Base-by-base conservation (phyloP, 108 stramenopile genomes). In the Discostella stelligeroides region DNA sequence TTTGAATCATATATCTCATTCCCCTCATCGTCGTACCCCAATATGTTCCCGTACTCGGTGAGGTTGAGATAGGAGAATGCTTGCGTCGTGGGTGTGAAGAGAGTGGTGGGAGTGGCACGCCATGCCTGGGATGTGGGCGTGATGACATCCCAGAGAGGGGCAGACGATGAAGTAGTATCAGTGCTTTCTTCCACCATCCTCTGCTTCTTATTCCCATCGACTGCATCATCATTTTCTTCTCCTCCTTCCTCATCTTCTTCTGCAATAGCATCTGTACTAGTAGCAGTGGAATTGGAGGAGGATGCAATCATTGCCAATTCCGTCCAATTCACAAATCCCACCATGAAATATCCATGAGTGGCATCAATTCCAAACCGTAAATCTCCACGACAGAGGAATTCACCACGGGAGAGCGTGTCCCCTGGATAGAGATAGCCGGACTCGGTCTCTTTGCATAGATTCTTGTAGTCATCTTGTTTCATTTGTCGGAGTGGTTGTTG, bases 1-100 rank as follows among this genome's bases (percentile, higher is more conserved):
- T 80, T 73, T 30, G 72, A 73, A 63, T 80, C 79, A 46, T 73
- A 80, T 23, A 80, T 73, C 15, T 67, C 62, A 18, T 21, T 5
- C 0, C 54, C 71, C 0, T 37, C 14, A 15, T 23, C 34, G 54
- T 80, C 79, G 56, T 68, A 72, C 20, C 79, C 79, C 59, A 80
- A 23, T 1, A 80, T 38, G 30, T 64, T 80, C 10, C 79, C 79
- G 17, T 41, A 38, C 1, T 28, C 21, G 20, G 72, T 56, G 7
- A 80, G 51, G 17, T 14, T 20, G 1, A 80, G 9, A 30, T 59
- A 43, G 15, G 15, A 12, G 56, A 80, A 80, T 5, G 42, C 11
- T 14, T 38, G 30, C 5, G 45, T 45, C 11, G 43, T 21, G 8
- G 68, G 46, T 7, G 51, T 49, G 62, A 80, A 80, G 18, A 80